A percentile compares a stretch with the other conserved stretches of the same genome.
These are phyloP conservation scores for Tuber microsphaerosporum DNA, from an alignment of 495 filamentous ascomycete genomes.

Conservation along the genomic window DNA sequence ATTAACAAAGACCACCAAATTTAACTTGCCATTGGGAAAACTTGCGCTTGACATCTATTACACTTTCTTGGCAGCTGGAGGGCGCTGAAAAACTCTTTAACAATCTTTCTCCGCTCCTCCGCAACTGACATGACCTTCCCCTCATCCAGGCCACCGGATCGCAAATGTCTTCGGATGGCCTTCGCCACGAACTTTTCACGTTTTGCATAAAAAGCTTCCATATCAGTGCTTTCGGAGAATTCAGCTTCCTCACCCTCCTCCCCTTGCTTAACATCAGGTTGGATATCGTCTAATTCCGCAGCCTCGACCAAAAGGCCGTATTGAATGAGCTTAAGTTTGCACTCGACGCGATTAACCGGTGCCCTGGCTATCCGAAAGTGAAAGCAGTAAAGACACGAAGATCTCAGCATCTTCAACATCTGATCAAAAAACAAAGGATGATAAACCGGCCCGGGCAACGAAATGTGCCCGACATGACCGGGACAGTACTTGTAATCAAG, in stretches of 20 bases:
- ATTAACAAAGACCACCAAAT: constrained; percentile 27
- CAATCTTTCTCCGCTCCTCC: constrained; percentile 62
- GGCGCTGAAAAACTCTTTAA: constrained; percentile 71
- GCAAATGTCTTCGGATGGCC: constrained; percentile 53
- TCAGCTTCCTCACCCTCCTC: constrained; percentile 46
- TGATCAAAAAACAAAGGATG: constrained; percentile 93
- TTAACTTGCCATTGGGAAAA: constrained; percentile 4
- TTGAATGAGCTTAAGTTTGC: constrained; percentile 80
- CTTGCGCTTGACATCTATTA: constrained; percentile 62
- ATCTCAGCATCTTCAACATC: constrained; percentile 68
- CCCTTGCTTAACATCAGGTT: constrained; percentile 39
- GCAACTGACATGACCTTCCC: constrained; percentile 74
- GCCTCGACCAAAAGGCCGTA: constrained; percentile 72
- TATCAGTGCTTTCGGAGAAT: constrained; percentile 32
- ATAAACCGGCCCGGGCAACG: constrained; percentile 85
- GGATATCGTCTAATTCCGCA: constrained; percentile 57
- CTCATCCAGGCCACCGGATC: constrained; percentile 51
- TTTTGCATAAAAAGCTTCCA: constrained; percentile 56
- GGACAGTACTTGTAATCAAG: constrained; percentile 71
- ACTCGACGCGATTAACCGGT: constrained; percentile 66
- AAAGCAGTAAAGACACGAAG: constrained; percentile 84
- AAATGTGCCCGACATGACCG: constrained; percentile 90
- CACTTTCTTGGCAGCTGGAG: constrained; percentile 63
- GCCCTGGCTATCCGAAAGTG: constrained; percentile 65
- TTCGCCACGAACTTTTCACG: constrained; percentile 64